These are phyloP conservation scores for Scutellaria minor DNA, from an alignment of 257 asterid species.

Conservation along the genomic window DNA sequence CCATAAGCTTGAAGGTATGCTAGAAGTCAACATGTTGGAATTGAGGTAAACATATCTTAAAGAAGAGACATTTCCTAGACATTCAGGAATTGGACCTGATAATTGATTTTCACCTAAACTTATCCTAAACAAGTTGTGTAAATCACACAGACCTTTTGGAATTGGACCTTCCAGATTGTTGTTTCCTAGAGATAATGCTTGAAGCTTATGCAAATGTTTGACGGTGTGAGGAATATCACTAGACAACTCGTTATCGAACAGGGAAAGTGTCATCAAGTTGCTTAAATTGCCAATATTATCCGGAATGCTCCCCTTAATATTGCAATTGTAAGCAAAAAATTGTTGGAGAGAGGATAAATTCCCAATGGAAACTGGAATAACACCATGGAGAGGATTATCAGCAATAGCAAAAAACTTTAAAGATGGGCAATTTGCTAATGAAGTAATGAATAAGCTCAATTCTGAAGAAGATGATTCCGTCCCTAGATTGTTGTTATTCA, in stretches of 20 bases:
- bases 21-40: slow-evolving; percentile 33
- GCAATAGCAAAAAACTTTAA: not conserved
- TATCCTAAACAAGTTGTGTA: not conserved
- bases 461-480: slow-evolving; percentile 21
- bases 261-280: not conserved
- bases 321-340: not conserved
- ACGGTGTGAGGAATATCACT: not conserved
- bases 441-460: slow-evolving; percentile 29
- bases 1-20: slow-evolving; percentile 39
- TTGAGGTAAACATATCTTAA: not conserved
- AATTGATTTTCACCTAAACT: not conserved
- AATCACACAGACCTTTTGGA: not conserved
- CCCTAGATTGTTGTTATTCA: slow-evolving; percentile 25
- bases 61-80: not conserved
- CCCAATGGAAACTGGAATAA: slow-evolving; percentile 39
- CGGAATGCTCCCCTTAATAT: not conserved
- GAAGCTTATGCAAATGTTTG: not conserved
- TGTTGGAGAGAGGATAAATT: slow-evolving; percentile 31
- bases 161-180: not conserved
- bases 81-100: not conserved
- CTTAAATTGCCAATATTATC: not conserved
- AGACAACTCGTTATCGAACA: slow-evolving; percentile 1
- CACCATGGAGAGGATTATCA: slow-evolving; percentile 29
- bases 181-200: not conserved
- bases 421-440: slow-evolving; percentile 33